Percentiles rank a stretch among this genome's conserved stretches.
Evolutionary conservation across 1,284 basidiomycete species (phyloP).

Genomic region (Serendipita sp.): DNA sequence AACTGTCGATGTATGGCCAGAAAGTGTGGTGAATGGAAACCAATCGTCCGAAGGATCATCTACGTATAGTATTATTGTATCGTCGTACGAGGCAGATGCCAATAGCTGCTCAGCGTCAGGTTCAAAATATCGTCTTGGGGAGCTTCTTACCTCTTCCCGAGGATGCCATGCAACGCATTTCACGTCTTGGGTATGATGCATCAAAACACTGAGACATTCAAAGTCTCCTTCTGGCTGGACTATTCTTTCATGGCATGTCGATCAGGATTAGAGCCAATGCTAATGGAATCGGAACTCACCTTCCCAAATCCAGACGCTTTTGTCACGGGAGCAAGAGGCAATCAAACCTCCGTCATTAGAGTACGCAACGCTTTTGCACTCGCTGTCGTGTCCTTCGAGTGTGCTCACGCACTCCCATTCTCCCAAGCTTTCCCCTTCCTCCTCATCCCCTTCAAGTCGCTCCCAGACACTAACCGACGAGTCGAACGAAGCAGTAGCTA

Average conservation of each 20-base stretch:
- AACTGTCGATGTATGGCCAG: constrained; percentile 76
- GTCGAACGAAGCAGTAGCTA: constrained; percentile 96
- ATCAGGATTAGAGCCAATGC: constrained; percentile 5
- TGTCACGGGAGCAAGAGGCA: constrained; percentile 89
- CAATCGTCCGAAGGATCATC: constrained; percentile 95
- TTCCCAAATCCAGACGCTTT: constrained; percentile 99
- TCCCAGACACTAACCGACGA: constrained; percentile 90
- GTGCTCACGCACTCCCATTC: constrained; percentile 82
- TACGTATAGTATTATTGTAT: constrained; percentile 85
- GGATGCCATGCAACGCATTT: constrained; percentile 95
- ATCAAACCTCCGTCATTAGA: constrained; percentile 67
- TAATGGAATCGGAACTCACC: constrained; percentile 32
- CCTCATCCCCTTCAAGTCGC: constrained; percentile 35
- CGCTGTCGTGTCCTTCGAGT: constrained; percentile 92
- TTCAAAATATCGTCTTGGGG: constrained; percentile 11
- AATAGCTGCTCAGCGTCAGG: constrained; percentile 49
- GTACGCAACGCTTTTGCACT: constrained; percentile 92
- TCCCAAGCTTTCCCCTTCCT: constrained; percentile 23
- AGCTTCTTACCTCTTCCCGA: constrained; percentile 58
- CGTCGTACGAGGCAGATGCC: constrained; percentile 94
- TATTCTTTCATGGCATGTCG: constrained; percentile 21
- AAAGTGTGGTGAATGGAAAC: constrained; percentile 74
- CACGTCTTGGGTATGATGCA: constrained; percentile 97
- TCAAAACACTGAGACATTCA: constrained; percentile 85
- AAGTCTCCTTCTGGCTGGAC: constrained; percentile 88